These are phyloP conservation scores for Penicillium hordei DNA, from an alignment of 2,329 filamentous ascomycete genomes.

Conservation along the genomic window DNA sequence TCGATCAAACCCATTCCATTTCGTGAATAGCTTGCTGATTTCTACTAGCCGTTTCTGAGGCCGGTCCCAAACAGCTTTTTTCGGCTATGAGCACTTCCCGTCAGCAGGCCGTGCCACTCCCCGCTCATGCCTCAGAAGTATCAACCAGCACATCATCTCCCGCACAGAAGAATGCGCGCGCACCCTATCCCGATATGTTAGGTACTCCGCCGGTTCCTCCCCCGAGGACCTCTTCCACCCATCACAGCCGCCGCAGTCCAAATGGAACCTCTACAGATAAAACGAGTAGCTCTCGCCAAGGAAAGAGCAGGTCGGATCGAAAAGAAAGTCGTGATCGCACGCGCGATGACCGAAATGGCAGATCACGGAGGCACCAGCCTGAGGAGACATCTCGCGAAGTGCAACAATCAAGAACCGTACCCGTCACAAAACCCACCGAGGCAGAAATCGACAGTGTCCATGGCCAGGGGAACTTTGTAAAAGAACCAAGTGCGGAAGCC, in stretches of 20 bases:
- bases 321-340: constrained; percentile 39
- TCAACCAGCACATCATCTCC: constrained; percentile 35
- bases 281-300: constrained; percentile 39
- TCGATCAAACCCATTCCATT: constrained; percentile 29
- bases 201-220: constrained; percentile 67
- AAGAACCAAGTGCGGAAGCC: constrained; percentile 76
- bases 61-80: constrained; percentile 35
- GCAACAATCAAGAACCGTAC: constrained; percentile 30
- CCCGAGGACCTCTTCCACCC: constrained; percentile 77
- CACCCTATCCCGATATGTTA: constrained; percentile 52
- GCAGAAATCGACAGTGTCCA: constrained; percentile 55
- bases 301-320: constrained; percentile 40
- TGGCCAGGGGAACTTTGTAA: constrained; percentile 61
- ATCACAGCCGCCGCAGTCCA: constrained; percentile 49
- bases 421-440: constrained; percentile 33
- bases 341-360: constrained; percentile 44
- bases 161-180: constrained; percentile 33
- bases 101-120: constrained; percentile 44
- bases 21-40: constrained; percentile 36
- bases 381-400: constrained; percentile 43
- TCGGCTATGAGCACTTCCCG: constrained; percentile 48
- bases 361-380: constrained; percentile 41
- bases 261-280: constrained; percentile 39
- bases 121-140: constrained; percentile 45
- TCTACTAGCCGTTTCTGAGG: constrained; percentile 32